A percentile compares a stretch with the other conserved stretches of the same genome.
These are phyloP conservation scores for Sporothrix pseudoabietina DNA, from an alignment of 2,329 filamentous ascomycete genomes.

Conservation along the genomic window DNA sequence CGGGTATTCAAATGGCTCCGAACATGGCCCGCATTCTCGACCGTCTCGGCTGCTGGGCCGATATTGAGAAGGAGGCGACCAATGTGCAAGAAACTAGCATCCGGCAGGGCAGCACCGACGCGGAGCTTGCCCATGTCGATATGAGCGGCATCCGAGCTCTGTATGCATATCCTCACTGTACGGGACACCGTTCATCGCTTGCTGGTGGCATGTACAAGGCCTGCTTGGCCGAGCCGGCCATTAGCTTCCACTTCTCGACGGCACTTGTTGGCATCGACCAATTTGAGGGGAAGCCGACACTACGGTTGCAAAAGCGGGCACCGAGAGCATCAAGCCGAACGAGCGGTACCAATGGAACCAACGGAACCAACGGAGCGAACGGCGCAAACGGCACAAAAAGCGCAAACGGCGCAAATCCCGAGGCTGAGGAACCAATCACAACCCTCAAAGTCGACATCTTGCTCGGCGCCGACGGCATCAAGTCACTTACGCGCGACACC, in stretches of 20 bases:
- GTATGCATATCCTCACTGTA: slow-evolving; percentile 78
- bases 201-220: slow-evolving; percentile 69
- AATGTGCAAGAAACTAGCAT: slow-evolving; percentile 73
- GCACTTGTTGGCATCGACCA: slow-evolving; percentile 58
- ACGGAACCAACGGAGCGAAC: slow-evolving; percentile 49
- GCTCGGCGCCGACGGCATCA: slow-evolving; percentile 59
- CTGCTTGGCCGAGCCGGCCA: slow-evolving; percentile 62
- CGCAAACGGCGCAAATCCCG: slow-evolving; percentile 37
- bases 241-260: slow-evolving; percentile 70
- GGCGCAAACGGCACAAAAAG: background rate
- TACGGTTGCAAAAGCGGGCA: slow-evolving; percentile 61
- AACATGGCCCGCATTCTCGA: slow-evolving; percentile 80
- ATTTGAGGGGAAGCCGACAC: slow-evolving; percentile 60
- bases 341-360: background rate
- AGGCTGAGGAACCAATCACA: background rate
- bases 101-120: slow-evolving; percentile 67
- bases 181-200: slow-evolving; percentile 73
- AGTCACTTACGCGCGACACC: slow-evolving; percentile 52
- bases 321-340: slow-evolving; percentile 39
- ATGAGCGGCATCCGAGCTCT: slow-evolving; percentile 66
- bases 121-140: slow-evolving; percentile 70
- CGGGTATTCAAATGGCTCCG: slow-evolving; percentile 80
- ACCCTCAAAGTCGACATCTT: slow-evolving; percentile 57
- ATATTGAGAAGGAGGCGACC: slow-evolving; percentile 71
- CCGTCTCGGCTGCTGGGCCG: slow-evolving; percentile 69